Evolutionary conservation across 805 yeast genomes (phyloP), one percentile per base, ranked within the genome.

Genomic region (Kluyveromyces siamensis): DNA sequence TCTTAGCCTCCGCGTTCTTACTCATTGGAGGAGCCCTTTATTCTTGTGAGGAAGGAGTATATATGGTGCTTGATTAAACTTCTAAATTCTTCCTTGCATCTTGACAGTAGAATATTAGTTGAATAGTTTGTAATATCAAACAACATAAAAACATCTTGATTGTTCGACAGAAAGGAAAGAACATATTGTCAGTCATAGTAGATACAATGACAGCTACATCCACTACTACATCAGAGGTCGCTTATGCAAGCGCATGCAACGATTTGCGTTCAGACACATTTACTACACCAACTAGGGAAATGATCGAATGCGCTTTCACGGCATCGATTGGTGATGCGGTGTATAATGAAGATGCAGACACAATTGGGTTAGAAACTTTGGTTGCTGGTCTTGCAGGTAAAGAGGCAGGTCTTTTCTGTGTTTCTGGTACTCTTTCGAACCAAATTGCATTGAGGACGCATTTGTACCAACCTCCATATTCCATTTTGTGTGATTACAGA

Each of bases 351-450:
- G 98, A 90, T 63, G 67, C 67, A 18, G 80, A 83, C 54, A 87
- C 96, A 21, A 63, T 73, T 27, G 75, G 69, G 18, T 69, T 90
- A 41, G 93, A 89, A 63, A 60, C 66, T 9, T 74, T 75, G 48
- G 79, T 90, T 48, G 84, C 87, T 6, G 68, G 71, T 21, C 56
- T 89, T 48, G 74, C 95, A 7, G 96, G 95, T 16, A 86, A 83
- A 57, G 87, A 81, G 55, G 84, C 87, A 1, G 96, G 86, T 11
- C 64, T 88, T 46, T 90, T 74, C 67, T 87, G 95, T 67, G 87
- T 82, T 18, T 84, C 95, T 19, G 97, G 98, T 42, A 91, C 97
- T 6, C 67, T 90, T 66, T 83, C 96, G 10, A 90, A 90, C 68
- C 98, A 90, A 68, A 74, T 90, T 52, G 96, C 84, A 14, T 63